Percentiles rank a stretch among this genome's conserved stretches.
These are phyloP conservation scores for Boletus calvinii DNA, from an alignment of 1,284 basidiomycete genomes.

Conservation along the genomic window DNA sequence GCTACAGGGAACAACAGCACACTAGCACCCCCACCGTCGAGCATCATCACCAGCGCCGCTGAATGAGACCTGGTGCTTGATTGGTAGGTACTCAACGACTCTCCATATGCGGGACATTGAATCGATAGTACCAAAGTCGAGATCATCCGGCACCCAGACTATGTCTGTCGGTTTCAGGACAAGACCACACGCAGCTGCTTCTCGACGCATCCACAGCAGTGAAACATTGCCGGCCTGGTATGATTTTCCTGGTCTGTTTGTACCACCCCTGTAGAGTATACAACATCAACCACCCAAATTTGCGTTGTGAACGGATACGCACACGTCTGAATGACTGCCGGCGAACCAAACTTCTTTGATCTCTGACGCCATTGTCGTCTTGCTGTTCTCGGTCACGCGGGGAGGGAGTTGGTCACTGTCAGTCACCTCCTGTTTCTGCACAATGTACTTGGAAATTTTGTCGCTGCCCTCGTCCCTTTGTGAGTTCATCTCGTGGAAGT, in stretches of 20 bases:
- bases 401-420: background rate
- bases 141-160: conserved; percentile 12
- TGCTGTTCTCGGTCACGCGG: background rate
- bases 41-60: conserved; percentile 4
- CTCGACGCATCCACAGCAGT: conserved; percentile 20
- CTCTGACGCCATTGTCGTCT: background rate
- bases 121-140: conserved; percentile 13
- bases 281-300: background rate
- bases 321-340: conserved; percentile 29
- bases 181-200: conserved; percentile 14
- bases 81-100: conserved; percentile 14
- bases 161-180: conserved; percentile 10
- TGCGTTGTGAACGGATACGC: background rate
- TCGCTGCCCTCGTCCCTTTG: background rate
- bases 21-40: conserved; percentile 1
- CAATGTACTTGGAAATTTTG: background rate
- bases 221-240: conserved; percentile 17
- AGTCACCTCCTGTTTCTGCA: background rate
- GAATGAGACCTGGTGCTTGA: conserved; percentile 15
- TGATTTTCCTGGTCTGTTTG: background rate
- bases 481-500: conserved; percentile 15
- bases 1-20: background rate
- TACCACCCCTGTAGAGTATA: conserved; percentile 9
- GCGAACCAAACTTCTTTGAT: conserved; percentile 30
- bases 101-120: conserved; percentile 18